A percentile compares a stretch with the other conserved stretches of the same genome.
Conservation (phyloP, 106 monocot species). For the Apostasia shenzhenica region DNA sequence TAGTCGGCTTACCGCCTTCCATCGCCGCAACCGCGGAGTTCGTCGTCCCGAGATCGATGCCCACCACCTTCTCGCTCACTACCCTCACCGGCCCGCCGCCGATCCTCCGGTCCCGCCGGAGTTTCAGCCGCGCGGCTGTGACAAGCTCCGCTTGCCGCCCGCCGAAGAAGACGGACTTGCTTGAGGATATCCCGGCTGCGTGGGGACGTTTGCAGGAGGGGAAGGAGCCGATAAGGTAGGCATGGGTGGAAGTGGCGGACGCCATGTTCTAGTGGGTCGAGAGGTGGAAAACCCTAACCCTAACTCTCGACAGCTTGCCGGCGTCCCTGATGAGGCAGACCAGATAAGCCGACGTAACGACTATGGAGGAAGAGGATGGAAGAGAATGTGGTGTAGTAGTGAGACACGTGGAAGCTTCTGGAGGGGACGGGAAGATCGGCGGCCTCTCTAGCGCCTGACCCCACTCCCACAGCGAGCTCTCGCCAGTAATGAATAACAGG, state of each 20-base stretch:
- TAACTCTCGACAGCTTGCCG: no score
- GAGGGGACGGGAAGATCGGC: background rate
- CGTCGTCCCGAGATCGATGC: conserved; percentile 92
- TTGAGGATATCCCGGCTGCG: background rate
- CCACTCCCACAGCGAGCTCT: background rate
- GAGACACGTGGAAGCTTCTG: conserved; percentile 14
- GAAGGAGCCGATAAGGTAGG: conserved; percentile 26
- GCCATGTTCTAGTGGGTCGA: conserved; percentile 17
- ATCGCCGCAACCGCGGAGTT: conserved; percentile 98
- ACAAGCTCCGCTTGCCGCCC: background rate
- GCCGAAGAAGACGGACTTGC: conserved; percentile 20
- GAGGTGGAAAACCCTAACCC: conserved; percentile 1
- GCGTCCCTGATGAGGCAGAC: no score
- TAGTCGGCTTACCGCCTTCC: conserved; percentile 97
- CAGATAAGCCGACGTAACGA: background rate
- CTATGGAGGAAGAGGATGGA: conserved; percentile 5
- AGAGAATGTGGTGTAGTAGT: background rate
- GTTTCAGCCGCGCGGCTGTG: background rate
- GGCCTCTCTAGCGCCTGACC: background rate
- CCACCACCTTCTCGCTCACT: conserved; percentile 74
- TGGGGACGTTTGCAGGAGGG: conserved; percentile 9
- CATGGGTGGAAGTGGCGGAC: conserved; percentile 26
- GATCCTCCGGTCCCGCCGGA: background rate
- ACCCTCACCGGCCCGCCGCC: conserved; percentile 24
- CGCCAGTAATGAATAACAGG: background rate